Evolutionary conservation across 2,329 filamentous ascomycete species (phyloP), one percentile per base, ranked within the genome.

Genomic region (Metarhizium album): DNA sequence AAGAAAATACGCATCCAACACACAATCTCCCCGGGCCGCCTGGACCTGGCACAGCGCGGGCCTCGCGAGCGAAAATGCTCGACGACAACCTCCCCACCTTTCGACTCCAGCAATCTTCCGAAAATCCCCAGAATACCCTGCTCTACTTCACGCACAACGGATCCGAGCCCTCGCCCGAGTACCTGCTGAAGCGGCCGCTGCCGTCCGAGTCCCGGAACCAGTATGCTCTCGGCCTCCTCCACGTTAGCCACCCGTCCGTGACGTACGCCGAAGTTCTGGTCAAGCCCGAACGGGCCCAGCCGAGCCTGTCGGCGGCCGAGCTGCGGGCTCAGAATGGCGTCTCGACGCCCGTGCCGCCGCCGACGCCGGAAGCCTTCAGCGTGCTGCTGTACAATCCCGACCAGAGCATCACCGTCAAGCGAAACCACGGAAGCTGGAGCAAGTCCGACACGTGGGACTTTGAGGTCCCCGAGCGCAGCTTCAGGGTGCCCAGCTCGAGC

Each of bases 321-420:
- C 78, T 90, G 51, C 82, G 88, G 54, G 74, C 76, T n/a, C 40
- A 33, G 14, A 83, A 82, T 54, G 85, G 84, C 16, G 70, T 81
- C 73, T 42, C 78, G 69, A 82, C 78, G 22, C 79, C 78, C 16
- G 60, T 86, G 53, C 86, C 90, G 9, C 75, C 90, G 9, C 75
- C 87, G 33, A 78, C 88, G 27, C 90, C 91, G 0, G 83, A 84
- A 51, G 74, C 80, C 49, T 95, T 97, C 65, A 76, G 78, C n/a
- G 77, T 97, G 38, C 85, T 91, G 60, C 82, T 98, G 3, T 97
- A 96, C 74, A 93, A 95, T 64, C 93, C 93, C 0, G 91, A 97
- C 64, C 89, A 93, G 67, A 78, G 86, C 59, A 74, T 97, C 20
- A 60, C 74, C 1, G 78, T 97, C 35, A 82, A 78, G 59, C 79